Base-by-base conservation (phyloP, 2,329 filamentous ascomycete species). In the Huntiella savannae region DNA sequence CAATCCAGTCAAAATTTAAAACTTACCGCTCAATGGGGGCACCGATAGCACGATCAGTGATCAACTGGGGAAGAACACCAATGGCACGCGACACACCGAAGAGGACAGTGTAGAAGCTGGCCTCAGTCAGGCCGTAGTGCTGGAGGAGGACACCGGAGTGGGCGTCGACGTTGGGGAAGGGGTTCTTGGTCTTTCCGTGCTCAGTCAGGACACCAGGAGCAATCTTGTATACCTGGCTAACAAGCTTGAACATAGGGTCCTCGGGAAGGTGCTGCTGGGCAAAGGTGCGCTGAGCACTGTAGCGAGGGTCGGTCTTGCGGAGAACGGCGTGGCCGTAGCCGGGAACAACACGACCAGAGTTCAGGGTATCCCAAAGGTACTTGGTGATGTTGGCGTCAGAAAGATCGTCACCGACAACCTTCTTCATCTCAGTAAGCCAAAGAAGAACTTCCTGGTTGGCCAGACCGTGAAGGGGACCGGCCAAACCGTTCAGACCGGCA, bases 181-280 rank as follows among this genome's bases (percentile, higher is more conserved):
- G 88, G 82, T 96, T 95, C 83, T 96, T 96, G 75, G 88, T 96
- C 84, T 98, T 98, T 71, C 91, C 91, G 73, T 98, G 91, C 79
- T 98, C 86, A 55, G 91, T 98, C 64, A 98, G 75, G 59, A 98
- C 91, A 60, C 81, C 82, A 54, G 91, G 91, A 54, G 91, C 91
- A 59, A 98, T 96, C 84, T 98, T 98, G 83, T 96, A 98, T 58
- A 98, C 91, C 73, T 98, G 91, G 76, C 83, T 92, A 70, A 98
- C 91, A 57, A 98, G 83, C 78, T 98, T 86, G 84, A 95, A 98
- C 87, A 98, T 92, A 59, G 88, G 87, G 75, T 96, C 91, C 60
- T 94, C 75, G 61, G 88, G 84, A 63, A 95, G 79, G 65, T 95
- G 84, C 71, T 83, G 63, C 57, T 87, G 83, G 53, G 88, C 91